Evolutionary conservation across 352 stramenopile species (phyloP).

Genomic region (Nothophytophthora sp.): DNA sequence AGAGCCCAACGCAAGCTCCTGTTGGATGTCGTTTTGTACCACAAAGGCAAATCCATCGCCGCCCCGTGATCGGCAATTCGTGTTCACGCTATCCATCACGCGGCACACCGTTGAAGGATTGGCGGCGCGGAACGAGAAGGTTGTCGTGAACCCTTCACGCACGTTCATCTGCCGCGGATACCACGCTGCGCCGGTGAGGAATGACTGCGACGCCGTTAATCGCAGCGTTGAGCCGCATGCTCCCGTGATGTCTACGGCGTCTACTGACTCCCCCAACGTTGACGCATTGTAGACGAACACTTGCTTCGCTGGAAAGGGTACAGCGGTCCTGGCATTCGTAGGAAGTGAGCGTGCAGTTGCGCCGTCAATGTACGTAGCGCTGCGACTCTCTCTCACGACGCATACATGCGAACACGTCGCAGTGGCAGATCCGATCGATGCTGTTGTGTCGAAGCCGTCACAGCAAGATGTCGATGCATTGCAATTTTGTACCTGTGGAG

Average conservation of each 20-base stretch:
- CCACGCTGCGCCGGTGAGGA: conserved; percentile 88
- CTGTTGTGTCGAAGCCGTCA: conserved; percentile 45
- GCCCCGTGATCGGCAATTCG: conserved; percentile 73
- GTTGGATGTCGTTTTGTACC: conserved; percentile 73
- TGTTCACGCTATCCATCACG: conserved; percentile 88
- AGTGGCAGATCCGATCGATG: conserved; percentile 12
- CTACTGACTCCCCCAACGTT: conserved; percentile 3
- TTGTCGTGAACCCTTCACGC: conserved; percentile 90
- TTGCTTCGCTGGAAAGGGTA: conserved; percentile 48
- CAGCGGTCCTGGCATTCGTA: conserved; percentile 42
- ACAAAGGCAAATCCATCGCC: conserved; percentile 86
- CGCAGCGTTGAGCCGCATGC: conserved; percentile 73
- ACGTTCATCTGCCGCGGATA: conserved; percentile 91
- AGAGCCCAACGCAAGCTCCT: conserved; percentile 58
- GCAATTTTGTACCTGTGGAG: conserved; percentile 84
- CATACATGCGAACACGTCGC: conserved; percentile 40
- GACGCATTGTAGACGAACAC: conserved; percentile 24
- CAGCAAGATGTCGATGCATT: conserved; percentile 90
- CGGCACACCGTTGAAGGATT: conserved; percentile 88
- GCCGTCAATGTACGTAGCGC: conserved; percentile 37
- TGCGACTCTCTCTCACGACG: conserved; percentile 43
- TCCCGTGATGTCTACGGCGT: conserved; percentile 36
- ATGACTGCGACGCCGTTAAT: conserved; percentile 73
- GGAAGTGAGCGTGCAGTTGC: conserved; percentile 32
- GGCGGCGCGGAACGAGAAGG: conserved; percentile 79